Evolutionary conservation across 805 yeast genomes (phyloP), one percentile per base, ranked within the genome.

Genomic region (Yamadazyma philogaea): DNA sequence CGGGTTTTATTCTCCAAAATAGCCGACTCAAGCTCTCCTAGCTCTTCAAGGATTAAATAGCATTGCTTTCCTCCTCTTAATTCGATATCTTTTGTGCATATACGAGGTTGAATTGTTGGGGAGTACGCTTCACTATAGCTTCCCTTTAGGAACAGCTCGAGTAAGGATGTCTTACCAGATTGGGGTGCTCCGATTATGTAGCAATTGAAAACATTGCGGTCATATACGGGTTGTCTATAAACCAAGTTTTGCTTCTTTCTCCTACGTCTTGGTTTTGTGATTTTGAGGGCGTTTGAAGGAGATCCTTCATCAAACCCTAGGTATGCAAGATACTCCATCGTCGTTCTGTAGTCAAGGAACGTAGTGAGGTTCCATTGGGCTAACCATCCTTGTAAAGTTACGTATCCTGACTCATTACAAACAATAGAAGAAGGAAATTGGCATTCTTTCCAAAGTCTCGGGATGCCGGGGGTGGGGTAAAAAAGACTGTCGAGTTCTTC

Each of bases 301-400:
- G 45, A 45, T 49, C 64, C 66, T 55, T 70, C 77, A 47, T 87
- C 95, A 56, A 84, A 91, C 0, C 99, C 99, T 43, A 93, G 73
- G 64, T 87, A 87, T 0, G 95, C 96, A 47, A 93, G 64, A 55
- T 91, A 93, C 39, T 88, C 95, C 39, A 93, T 72, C 0, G 98
- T 89, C 0, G 88, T 83, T 52, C 76, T 80, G 57, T 85, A 80
- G 53, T 90, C 96, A 22, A 93, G 66, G 51, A 80, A 89, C 0
- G 98, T 91, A 0, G 96, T 88, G 86, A 93, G 85, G 53, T 91
- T 84, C 99, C 99, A 93, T 56, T 91, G 98, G 0, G 99, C 99
- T 30, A 93, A 66, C 99, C 99, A 93, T 2, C 99, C 99, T 65
- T 95, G 99, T 20, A 93, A 63, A 0, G 98, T 88, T 3, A 93